Evolutionary conservation across 179 eudicot species (phyloP).

Genomic region (Spinacia oleracea): DNA sequence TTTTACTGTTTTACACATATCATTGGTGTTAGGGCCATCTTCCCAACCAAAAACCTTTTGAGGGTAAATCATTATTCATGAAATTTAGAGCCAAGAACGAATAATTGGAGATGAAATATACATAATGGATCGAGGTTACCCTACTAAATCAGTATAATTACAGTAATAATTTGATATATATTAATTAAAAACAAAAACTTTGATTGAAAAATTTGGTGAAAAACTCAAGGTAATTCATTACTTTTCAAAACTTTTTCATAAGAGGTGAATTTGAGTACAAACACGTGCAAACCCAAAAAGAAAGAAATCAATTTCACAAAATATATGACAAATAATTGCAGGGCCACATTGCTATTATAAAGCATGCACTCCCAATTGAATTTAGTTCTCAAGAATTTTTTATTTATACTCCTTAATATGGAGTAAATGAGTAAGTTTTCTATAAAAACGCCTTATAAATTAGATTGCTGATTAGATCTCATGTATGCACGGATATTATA

Average conservation of each 20-base stretch:
- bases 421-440: no score
- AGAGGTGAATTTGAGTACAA: constrained; percentile 9
- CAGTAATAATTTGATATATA: constrained; percentile 5
- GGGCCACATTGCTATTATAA: constrained; percentile 3
- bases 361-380: constrained; percentile 24
- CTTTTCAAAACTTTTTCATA: not conserved
- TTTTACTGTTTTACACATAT: not conserved
- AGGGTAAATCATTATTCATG: constrained; percentile 12
- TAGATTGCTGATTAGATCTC: no score
- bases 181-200: not conserved
- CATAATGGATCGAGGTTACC: not conserved
- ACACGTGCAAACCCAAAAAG: constrained; percentile 22
- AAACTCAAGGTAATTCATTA: not conserved
- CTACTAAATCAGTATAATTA: constrained; percentile 8
- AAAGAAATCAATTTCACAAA: constrained; percentile 4
- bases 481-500: no score
- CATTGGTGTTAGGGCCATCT: not conserved
- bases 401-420: no score
- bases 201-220: constrained; percentile 7
- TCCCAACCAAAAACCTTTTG: not conserved
- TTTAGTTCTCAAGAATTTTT: not conserved
- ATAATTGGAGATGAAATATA: constrained; percentile 14
- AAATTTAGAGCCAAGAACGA: constrained; percentile 12
- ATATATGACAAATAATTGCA: constrained; percentile 23
- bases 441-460: no score